A percentile compares a stretch with the other conserved stretches of the same genome.
These are phyloP conservation scores for Centaurea solstitialis DNA, from an alignment of 129 eudicot genomes.

Conservation along the genomic window DNA sequence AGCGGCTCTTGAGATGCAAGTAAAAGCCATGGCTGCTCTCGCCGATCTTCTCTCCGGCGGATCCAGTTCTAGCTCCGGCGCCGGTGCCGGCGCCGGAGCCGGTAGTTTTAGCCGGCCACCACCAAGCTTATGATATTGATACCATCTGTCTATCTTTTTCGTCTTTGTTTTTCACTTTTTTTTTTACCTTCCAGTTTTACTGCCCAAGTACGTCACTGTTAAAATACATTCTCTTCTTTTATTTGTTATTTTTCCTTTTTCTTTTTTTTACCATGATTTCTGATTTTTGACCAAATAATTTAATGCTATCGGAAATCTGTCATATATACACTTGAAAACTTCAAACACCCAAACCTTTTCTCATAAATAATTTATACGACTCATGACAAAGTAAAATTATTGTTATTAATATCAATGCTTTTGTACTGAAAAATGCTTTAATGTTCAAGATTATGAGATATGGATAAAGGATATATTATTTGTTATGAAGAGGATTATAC, in stretches of 20 bases:
- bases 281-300: not conserved
- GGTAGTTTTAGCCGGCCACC: slow-evolving; percentile 35
- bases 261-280: not conserved
- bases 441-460: not conserved
- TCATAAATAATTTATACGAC: not conserved
- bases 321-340: not conserved
- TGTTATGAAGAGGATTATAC: not conserved
- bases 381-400: not conserved
- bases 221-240: slow-evolving; percentile 30
- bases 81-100: slow-evolving; percentile 35
- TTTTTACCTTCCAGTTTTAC: slow-evolving; percentile 1
- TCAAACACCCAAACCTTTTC: not conserved
- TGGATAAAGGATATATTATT: not conserved
- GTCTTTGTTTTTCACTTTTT: slow-evolving; percentile 6
- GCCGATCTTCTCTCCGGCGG: slow-evolving; percentile 55
- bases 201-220: slow-evolving; percentile 23
- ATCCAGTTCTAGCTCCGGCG: slow-evolving; percentile 42
- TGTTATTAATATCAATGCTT: not conserved
- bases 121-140: slow-evolving; percentile 25
- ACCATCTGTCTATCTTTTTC: slow-evolving; percentile 4
- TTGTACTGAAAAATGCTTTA: not conserved
- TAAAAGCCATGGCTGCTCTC: slow-evolving; percentile 73
- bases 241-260: slow-evolving; percentile 14
- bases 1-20: slow-evolving; percentile 93
- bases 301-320: not conserved